Conservation (phyloP, 108 stramenopile genomes). For the Seminavis robusta region DNA sequence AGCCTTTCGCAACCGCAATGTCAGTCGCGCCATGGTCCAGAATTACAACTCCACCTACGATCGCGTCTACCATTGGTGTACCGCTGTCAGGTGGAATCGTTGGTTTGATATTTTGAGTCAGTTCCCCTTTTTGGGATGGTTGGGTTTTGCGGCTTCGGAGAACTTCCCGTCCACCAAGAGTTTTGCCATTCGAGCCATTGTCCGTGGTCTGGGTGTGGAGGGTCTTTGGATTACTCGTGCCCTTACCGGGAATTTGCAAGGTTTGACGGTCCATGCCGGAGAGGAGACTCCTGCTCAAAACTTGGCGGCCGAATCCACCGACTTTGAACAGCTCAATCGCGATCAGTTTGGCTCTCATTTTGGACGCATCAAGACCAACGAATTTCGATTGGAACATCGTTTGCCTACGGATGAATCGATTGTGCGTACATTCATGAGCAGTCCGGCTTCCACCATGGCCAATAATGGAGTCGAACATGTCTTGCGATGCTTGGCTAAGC, state of each 20-base stretch:
- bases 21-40: slow-evolving; percentile 21
- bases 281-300: slow-evolving; percentile 24
- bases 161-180: slow-evolving; percentile 23
- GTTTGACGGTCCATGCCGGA: slow-evolving; percentile 12
- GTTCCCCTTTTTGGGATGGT: slow-evolving; percentile 15
- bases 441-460: slow-evolving; percentile 32
- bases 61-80: slow-evolving; percentile 23
- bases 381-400: slow-evolving; percentile 28
- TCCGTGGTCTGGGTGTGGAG: slow-evolving; percentile 6
- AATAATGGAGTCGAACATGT: slow-evolving; percentile 36
- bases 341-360: slow-evolving; percentile 35
- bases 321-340: slow-evolving; percentile 28
- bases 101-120: slow-evolving; percentile 17
- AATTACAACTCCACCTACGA: slow-evolving; percentile 12
- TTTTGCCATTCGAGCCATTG: slow-evolving; percentile 1
- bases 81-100: slow-evolving; percentile 13
- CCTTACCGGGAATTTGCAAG: slow-evolving; percentile 9
- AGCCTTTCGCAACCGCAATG: slow-evolving; percentile 35
- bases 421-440: slow-evolving; percentile 21
- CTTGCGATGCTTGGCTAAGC: slow-evolving; percentile 24
- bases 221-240: slow-evolving; percentile 18
- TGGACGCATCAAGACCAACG: slow-evolving; percentile 26
- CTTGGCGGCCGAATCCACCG: slow-evolving; percentile 21
- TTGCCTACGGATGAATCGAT: slow-evolving; percentile 33
- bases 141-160: slow-evolving; percentile 23